Evolutionary conservation across 495 filamentous ascomycete genomes (phyloP), one percentile per base, ranked within the genome.

Genomic region (Lichenothelia convexa): DNA sequence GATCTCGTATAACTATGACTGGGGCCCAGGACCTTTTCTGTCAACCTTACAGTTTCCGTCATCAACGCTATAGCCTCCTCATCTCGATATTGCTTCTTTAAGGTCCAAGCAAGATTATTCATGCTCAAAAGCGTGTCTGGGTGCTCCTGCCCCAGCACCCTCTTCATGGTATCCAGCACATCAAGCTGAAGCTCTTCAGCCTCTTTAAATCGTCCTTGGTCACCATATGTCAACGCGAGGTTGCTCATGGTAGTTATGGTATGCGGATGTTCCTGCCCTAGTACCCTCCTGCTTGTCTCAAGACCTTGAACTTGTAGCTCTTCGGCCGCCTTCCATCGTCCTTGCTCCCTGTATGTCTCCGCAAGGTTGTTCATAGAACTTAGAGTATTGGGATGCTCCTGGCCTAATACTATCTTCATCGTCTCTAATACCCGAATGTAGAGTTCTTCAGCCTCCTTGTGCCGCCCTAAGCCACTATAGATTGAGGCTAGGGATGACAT

Each of bases 231-330:
- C 33, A 13, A 1, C 50, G 35, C 16, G 50, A 22, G 7, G 2
- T 5, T n/a, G 44, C 36, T 39, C 19, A 44, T 23, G 38, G 36
- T 18, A 40, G 9, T 26, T 20, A 43, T 15, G 2, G 17, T 21
- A 21, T 0, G 7, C 2, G 12, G 33, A 29, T 36, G 35, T 19
- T 42, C 21, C 21, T 12, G 23, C 3, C 20, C 12, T 9, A 27
- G 40, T 43, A 47, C 1, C 39, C 27, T 22, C 53, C 54, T 13
- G 30, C 35, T n/a, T 61, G 64, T 39, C 58, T 60, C 5, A 8
- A 7, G 30, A 36, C 18, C n/a, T 36, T 21, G 11, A 11, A 7
- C n/a, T n/a, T n/a, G n/a, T n/a, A n/a, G n/a, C n/a, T n/a, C n/a
- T n/a, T n/a, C n/a, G n/a, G n/a, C n/a, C n/a, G n/a, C n/a, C n/a